Evolutionary conservation across 306 rosid genomes (phyloP).

Genomic region (Rosa lucieae): DNA sequence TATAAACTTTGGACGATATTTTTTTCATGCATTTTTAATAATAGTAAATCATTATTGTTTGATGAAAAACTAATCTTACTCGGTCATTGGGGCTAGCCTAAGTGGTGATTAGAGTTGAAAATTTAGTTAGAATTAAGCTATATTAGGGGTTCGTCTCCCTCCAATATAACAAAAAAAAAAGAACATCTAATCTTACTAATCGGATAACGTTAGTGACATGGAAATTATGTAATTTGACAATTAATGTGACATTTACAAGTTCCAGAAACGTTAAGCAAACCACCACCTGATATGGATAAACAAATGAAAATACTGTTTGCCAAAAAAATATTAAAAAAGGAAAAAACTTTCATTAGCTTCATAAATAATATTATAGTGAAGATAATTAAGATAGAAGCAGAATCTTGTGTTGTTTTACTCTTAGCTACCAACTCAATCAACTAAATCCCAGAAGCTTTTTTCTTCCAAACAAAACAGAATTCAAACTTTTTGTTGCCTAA

Average conservation of each 20-base stretch:
- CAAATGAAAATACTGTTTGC: background rate
- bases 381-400: background rate
- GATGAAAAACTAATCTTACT: too few species aligned
- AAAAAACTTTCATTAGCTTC: background rate
- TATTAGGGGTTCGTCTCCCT: background rate
- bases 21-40: too few species aligned
- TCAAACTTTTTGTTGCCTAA: conserved; percentile 12
- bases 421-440: background rate
- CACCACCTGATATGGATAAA: background rate
- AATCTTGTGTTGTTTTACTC: background rate
- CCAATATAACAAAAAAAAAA: background rate
- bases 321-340: too few species aligned
- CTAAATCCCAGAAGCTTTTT: background rate
- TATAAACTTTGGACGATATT: too few species aligned
- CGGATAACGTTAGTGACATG: background rate
- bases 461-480: background rate
- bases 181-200: background rate
- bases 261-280: background rate
- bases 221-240: background rate
- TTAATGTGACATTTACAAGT: background rate
- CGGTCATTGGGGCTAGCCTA: too few species aligned
- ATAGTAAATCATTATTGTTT: too few species aligned
- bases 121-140: background rate
- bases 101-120: background rate
- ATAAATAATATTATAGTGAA: background rate